These are phyloP conservation scores for Gentiana dahurica DNA, from an alignment of 257 asterid species.

Conservation along the genomic window DNA sequence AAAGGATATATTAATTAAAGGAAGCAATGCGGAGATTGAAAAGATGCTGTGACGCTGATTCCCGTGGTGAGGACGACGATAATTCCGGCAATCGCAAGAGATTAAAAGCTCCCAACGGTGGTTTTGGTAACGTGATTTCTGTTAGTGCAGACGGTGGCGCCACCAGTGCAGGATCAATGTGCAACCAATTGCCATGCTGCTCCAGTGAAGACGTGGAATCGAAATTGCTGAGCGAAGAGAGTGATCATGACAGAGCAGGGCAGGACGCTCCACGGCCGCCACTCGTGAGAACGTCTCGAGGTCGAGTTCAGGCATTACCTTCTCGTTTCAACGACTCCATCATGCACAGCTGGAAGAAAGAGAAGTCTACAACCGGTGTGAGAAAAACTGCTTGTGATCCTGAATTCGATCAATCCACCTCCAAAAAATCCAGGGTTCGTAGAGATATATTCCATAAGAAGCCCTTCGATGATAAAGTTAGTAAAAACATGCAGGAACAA, in stretches of 20 bases:
- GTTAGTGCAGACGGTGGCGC: conserved; percentile 34
- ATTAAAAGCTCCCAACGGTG: conserved; percentile 36
- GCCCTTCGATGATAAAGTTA: conserved; percentile 13
- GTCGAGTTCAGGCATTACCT: conserved; percentile 93
- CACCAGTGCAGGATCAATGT: conserved; percentile 21
- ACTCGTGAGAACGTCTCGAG: conserved; percentile 81
- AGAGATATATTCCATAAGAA: conserved; percentile 28
- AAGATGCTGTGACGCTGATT: conserved; percentile 58
- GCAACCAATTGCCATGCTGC: conserved; percentile 16
- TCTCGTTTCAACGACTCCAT: conserved; percentile 89
- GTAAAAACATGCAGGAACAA: no score
- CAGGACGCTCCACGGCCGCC: conserved; percentile 67
- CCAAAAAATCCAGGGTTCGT: conserved; percentile 27
- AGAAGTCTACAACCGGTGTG: conserved; percentile 32
- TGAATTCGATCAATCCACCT: conserved; percentile 45
- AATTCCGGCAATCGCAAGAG: conserved; percentile 55
- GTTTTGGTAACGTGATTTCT: conserved; percentile 55
- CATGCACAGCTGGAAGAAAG: conserved; percentile 92
- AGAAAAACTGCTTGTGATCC: conserved; percentile 51
- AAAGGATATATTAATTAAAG: conserved; percentile 68
- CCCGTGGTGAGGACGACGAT: conserved; percentile 53
- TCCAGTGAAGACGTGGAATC: conserved; percentile 17
- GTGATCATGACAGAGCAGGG: conserved; percentile 4
- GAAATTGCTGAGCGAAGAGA: conserved; percentile 16
- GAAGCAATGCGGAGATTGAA: conserved; percentile 88